Conservation (phyloP, 2,329 filamentous ascomycete genomes). For the Dothiorella sarmentorum region DNA sequence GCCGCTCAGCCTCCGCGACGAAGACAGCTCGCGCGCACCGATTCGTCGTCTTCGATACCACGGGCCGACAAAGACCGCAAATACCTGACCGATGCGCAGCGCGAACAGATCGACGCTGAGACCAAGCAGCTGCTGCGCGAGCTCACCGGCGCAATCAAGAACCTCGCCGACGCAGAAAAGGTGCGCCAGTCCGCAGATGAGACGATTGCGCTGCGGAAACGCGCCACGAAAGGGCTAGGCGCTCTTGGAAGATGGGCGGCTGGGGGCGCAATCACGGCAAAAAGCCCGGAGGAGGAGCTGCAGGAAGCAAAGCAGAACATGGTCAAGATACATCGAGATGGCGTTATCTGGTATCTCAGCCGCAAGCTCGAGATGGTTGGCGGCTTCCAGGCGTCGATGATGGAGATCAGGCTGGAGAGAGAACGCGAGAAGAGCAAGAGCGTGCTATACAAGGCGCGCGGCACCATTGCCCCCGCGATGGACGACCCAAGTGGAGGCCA, state of each 20-base stretch:
- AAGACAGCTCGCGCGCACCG: conserved; percentile 44
- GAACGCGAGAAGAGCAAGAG: conserved; percentile 89
- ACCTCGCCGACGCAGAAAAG: conserved; percentile 76
- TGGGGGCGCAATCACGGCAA: conserved; percentile 49
- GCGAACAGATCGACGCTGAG: conserved; percentile 82
- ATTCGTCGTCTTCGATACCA: conserved; percentile 28
- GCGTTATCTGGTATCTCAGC: conserved; percentile 78
- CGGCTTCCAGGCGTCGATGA: conserved; percentile 81
- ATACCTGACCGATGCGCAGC: conserved; percentile 73
- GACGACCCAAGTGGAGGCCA: not conserved
- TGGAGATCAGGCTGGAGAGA: conserved; percentile 79
- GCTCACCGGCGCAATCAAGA: conserved; percentile 75
- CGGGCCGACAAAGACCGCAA: conserved; percentile 46
- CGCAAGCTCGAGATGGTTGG: conserved; percentile 72
- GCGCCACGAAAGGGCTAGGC: conserved; percentile 59
- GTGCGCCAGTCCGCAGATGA: conserved; percentile 73
- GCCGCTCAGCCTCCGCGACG: conserved; percentile 62
- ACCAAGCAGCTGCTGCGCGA: conserved; percentile 82
- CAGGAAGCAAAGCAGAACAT: conserved; percentile 70
- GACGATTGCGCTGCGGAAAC: conserved; percentile 68
- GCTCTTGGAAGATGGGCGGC: conserved; percentile 66
- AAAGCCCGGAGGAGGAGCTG: conserved; percentile 63
- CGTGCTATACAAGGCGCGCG: conserved; percentile 67
- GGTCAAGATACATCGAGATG: conserved; percentile 70
- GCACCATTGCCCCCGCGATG: conserved; percentile 27